Evolutionary conservation across 192 early-diverging fungal species (phyloP), one percentile per base, ranked within the genome.

Genomic region (Globomyces pollinis-pini): DNA sequence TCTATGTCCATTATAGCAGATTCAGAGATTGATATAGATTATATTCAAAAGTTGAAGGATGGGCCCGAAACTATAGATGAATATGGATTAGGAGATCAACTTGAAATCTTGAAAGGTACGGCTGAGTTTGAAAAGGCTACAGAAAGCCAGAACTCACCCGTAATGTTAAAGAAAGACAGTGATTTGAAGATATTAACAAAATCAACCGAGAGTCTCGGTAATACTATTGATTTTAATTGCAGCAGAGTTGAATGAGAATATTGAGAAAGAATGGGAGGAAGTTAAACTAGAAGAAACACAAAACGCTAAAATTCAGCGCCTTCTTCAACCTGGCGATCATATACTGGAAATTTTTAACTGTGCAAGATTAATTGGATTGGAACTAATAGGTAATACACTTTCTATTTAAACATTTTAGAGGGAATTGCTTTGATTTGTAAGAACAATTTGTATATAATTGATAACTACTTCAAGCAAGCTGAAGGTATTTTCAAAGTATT

Each of bases 311-410:
- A 84, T 89, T 16, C 39, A 79, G n/a, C 64, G 86, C 12, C 59
- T 87, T 12, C 63, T 89, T 21, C 86, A 89, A 45, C 69, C 67
- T n/a, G 78, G 77, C 1, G 87, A 89, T 68, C 71, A 73, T 38
- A 82, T 88, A 0, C 59, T 87, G 13, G 87, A 89, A 36, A 79
- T 79, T 21, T 83, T 80, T 53, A 89, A 89, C 65, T 69, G 78
- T 55, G 84, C 81, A 23, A 71, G 79, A 34, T 72, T 89, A 13
- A 63, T 69, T 29, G 87, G 86, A 33, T 64, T 88, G 24, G 87
- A 88, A 65, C 77, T 86, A 1, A 69, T 79, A 23, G 79, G 78
- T 84, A 84, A 24, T 69, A 8, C 2, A 38, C 26, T 23, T 7
- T 13, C n/a, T n/a, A n/a, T n/a, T n/a, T n/a, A n/a, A n/a, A 13